Evolutionary conservation across 2,329 filamentous ascomycete species (phyloP).

Genomic region (Stromatinia cepivora): DNA sequence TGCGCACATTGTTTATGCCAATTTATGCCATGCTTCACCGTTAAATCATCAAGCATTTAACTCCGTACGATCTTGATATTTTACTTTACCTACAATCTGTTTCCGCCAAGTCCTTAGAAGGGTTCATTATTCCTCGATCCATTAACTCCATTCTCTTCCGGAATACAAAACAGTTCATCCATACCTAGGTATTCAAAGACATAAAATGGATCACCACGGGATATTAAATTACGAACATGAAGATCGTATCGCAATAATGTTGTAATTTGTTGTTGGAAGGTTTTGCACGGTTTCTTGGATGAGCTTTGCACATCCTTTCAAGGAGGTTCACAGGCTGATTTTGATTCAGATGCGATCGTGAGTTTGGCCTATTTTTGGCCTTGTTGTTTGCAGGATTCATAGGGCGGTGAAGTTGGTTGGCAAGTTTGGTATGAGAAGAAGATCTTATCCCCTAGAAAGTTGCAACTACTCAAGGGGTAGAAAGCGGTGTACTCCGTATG

Average conservation of each 20-base stretch:
- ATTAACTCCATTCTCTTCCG: too few species aligned
- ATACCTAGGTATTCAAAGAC: not conserved
- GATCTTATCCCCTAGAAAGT: not conserved
- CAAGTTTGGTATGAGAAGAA: not conserved
- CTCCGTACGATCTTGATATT: not conserved
- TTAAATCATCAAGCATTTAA: slow-evolving; percentile 9
- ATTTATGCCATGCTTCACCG: not conserved
- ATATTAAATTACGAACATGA: slow-evolving; percentile 8
- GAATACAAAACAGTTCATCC: not conserved
- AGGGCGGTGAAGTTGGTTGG: not conserved
- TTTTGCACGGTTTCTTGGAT: not conserved
- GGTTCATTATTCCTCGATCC: too few species aligned
- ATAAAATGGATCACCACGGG: not conserved
- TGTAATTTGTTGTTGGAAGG: not conserved
- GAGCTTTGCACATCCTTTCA: not conserved
- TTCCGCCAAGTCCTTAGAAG: not conserved
- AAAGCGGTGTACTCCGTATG: not conserved
- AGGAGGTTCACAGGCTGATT: not conserved
- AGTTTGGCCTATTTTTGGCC: not conserved
- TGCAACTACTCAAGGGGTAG: not conserved
- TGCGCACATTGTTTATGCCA: not conserved
- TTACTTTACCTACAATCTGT: not conserved
- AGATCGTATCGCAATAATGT: slow-evolving; percentile 10
- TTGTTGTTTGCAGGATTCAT: not conserved
- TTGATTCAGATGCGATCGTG: slow-evolving; percentile 2